phyloP scores from a whole-genome alignment of 441 rosid species.

The Corymbia calophylla region DNA sequence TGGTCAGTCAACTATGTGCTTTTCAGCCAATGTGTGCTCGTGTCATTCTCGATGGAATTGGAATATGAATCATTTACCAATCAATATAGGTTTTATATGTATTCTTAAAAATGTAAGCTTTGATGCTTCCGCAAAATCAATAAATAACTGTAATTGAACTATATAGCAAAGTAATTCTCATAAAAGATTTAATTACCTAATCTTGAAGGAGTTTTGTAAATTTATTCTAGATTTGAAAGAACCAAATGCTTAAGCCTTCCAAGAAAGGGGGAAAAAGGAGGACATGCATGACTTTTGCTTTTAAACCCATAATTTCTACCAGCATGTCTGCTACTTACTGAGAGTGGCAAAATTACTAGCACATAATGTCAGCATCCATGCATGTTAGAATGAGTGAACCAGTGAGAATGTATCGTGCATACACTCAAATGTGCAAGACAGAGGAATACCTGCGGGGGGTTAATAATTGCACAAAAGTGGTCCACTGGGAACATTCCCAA shows the following conservation, averaged over 20 bases:
- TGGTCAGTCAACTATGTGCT: neutral
- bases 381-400: neutral
- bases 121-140: neutral
- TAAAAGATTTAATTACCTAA: neutral
- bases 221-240: neutral
- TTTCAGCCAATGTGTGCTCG: neutral
- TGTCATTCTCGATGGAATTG: neutral
- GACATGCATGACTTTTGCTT: neutral
- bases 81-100: neutral
- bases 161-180: neutral
- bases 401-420: neutral
- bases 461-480: constrained; percentile 84
- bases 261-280: neutral
- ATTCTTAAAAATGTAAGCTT: neutral
- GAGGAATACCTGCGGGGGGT: constrained; percentile 83
- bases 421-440: neutral
- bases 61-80: neutral
- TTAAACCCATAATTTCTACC: neutral
- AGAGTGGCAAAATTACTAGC: neutral
- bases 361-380: neutral
- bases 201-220: neutral
- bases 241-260: neutral
- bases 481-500: constrained; percentile 98
- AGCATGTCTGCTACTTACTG: neutral
- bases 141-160: neutral